phyloP scores from a whole-genome alignment of 2,329 filamentous ascomycete genomes.

The Alternaria sp. region DNA sequence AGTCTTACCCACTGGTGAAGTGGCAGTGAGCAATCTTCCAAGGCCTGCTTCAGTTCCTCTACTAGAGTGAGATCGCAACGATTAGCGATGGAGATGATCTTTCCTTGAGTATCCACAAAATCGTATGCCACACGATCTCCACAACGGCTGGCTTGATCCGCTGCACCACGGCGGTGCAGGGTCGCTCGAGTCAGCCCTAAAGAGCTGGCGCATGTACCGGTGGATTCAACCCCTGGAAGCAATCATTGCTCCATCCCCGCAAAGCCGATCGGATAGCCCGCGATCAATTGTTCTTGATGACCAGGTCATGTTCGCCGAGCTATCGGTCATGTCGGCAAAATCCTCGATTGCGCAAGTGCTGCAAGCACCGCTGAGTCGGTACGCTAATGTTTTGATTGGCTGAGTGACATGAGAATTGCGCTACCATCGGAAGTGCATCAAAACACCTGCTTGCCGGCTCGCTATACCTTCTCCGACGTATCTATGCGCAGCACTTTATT shows the following conservation, averaged over 20 bases:
- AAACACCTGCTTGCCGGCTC: not conserved
- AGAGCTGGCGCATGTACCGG: not conserved
- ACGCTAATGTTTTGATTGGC: not conserved
- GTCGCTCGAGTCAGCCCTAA: not conserved
- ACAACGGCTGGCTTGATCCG: not conserved
- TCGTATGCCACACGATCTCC: not conserved
- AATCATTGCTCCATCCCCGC: not conserved
- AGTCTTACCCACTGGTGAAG: not conserved
- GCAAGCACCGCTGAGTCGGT: not conserved
- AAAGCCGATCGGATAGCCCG: not conserved
- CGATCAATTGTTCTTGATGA: not conserved
- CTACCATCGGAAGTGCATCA: not conserved
- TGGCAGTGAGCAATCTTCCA: not conserved
- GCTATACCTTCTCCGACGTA: not conserved
- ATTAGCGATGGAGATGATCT: not conserved
- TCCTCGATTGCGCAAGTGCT: not conserved
- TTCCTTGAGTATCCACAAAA: not conserved
- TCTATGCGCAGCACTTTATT: not conserved
- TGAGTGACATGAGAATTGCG: not conserved
- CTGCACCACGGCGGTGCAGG: not conserved
- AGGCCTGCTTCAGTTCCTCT: not conserved
- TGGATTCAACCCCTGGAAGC: not conserved
- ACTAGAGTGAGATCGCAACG: not conserved
- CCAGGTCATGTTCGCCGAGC: not conserved
- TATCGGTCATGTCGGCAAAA: not conserved